Conservation (phyloP, 371 early-diverging fungal species). For the Chytridiales sp. region DNA sequence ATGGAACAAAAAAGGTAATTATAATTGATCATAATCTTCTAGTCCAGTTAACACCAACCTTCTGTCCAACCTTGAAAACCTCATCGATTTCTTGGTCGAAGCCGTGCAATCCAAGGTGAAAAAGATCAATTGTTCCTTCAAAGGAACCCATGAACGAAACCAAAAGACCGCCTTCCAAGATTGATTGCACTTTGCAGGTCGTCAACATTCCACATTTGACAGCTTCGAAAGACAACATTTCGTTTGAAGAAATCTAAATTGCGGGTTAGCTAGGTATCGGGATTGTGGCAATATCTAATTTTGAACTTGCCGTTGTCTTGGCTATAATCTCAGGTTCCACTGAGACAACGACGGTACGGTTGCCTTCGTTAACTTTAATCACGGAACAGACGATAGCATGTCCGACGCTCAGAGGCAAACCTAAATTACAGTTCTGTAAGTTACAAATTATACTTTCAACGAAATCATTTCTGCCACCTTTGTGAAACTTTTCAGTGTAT, state of each 20-base stretch:
- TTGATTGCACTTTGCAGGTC: conserved; percentile 51
- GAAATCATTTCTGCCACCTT: too few species aligned
- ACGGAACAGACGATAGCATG: conserved; percentile 64
- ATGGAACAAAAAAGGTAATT: neutral
- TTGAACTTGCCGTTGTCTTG: conserved; percentile 48
- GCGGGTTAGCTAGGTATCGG: conserved; percentile 4
- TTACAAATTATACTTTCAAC: too few species aligned
- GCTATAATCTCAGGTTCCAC: conserved; percentile 56
- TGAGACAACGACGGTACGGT: conserved; percentile 60
- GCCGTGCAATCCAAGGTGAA: conserved; percentile 40
- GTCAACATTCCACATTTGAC: conserved; percentile 67
- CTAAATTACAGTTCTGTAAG: conserved; percentile 10
- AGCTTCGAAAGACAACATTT: conserved; percentile 42
- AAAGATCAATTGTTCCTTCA: conserved; percentile 39
- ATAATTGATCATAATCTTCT: neutral
- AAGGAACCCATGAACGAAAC: conserved; percentile 71
- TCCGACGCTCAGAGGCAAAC: conserved; percentile 57
- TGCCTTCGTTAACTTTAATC: conserved; percentile 48
- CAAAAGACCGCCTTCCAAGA: conserved; percentile 59
- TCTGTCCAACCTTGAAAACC: conserved; percentile 54
- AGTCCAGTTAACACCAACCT: conserved; percentile 13
- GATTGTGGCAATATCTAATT: neutral
- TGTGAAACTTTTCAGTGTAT: conserved; percentile 6
- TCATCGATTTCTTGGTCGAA: conserved; percentile 42
- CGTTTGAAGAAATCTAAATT: conserved; percentile 45